Evolutionary conservation across 2,329 filamentous ascomycete genomes (phyloP).

Genomic region (Colletotrichum filicis): DNA sequence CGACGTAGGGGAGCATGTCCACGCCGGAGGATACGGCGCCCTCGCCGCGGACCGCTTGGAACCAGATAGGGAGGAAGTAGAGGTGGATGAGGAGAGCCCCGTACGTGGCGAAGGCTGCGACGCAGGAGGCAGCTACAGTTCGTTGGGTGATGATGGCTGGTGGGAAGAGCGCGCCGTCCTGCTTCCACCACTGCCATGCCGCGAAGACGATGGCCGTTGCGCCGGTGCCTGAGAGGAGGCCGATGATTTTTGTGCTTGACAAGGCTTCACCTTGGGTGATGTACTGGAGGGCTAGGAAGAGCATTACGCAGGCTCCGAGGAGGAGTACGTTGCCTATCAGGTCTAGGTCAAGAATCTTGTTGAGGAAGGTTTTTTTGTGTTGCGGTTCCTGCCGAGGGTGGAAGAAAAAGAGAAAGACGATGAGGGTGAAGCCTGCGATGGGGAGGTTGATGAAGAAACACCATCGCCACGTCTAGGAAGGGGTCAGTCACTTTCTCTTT

Average conservation of each 20-base stretch:
- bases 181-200: conserved; percentile 54
- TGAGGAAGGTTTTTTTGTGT: conserved; percentile 36
- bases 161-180: conserved; percentile 57
- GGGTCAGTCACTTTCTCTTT: conserved; percentile 22
- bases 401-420: conserved; percentile 41
- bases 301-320: conserved; percentile 54
- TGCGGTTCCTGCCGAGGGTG: conserved; percentile 41
- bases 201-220: conserved; percentile 46
- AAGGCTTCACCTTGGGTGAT: conserved; percentile 56
- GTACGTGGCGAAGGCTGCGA: conserved; percentile 53
- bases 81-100: conserved; percentile 53
- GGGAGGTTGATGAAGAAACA: conserved; percentile 37
- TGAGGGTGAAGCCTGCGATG: conserved; percentile 43
- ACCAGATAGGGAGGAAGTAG: conserved; percentile 59
- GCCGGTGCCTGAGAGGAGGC: conserved; percentile 42
- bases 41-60: conserved; percentile 46
- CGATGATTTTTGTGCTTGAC: conserved; percentile 55
- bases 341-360: conserved; percentile 44
- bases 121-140: conserved; percentile 51
- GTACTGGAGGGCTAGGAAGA: conserved; percentile 60
- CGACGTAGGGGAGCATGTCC: conserved; percentile 45
- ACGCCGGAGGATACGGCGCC: conserved; percentile 46
- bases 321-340: conserved; percentile 56
- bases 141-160: conserved; percentile 55
- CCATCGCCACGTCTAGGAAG: conserved; percentile 37